Evolutionary conservation across 2,329 filamentous ascomycete genomes (phyloP).

Genomic region (Dactylonectria macrodidyma): DNA sequence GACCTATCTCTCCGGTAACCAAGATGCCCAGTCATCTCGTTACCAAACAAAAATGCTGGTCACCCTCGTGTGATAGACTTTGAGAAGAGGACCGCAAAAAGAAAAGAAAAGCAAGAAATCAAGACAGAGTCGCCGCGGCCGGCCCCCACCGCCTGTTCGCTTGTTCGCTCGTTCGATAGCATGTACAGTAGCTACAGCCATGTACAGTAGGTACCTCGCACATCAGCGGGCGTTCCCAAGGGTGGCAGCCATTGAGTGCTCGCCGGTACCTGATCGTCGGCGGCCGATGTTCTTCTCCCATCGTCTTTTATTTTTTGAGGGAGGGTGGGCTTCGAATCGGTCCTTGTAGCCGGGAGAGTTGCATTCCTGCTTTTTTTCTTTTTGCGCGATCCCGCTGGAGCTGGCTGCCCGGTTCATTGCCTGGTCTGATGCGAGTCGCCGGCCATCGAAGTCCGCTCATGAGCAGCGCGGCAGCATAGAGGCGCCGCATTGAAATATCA

Average conservation of each 20-base stretch:
- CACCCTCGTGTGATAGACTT: background rate
- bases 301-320: conserved; percentile 24
- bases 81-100: background rate
- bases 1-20: conserved; percentile 1
- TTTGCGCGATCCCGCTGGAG: conserved; percentile 17
- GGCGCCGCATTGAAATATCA: conserved; percentile 2
- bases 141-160: conserved; percentile 23
- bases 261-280: conserved; percentile 46
- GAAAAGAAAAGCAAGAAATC: background rate
- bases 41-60: conserved; percentile 1
- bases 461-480: background rate
- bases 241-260: conserved; percentile 40
- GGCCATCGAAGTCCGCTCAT: conserved; percentile 22
- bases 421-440: conserved; percentile 16
- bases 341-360: background rate
- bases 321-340: background rate
- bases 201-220: background rate
- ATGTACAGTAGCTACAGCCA: background rate
- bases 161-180: no score
- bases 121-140: conserved; percentile 8
- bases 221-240: background rate
- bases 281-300: conserved; percentile 7
- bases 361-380: conserved; percentile 13
- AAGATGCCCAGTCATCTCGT: background rate
- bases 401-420: conserved; percentile 9